Conservation (phyloP, 345 rosid genomes). For the Populus tremula region DNA sequence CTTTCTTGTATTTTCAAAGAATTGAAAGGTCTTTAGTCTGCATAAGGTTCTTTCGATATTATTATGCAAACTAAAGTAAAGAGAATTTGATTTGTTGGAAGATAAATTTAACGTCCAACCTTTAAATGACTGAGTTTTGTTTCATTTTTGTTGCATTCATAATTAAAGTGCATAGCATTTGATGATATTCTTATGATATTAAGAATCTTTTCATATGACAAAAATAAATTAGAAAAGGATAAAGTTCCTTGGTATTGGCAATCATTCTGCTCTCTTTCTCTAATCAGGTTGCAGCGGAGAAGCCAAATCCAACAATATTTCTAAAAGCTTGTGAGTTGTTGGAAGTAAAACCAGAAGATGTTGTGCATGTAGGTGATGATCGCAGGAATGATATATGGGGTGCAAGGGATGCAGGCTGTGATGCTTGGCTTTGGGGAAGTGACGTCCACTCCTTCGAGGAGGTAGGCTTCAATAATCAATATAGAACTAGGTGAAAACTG, state of each 20-base stretch:
- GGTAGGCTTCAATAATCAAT: constrained; percentile 35
- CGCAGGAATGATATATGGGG: constrained; percentile 99
- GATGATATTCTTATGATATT: not conserved
- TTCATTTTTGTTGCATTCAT: not conserved
- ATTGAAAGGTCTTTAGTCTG: not conserved
- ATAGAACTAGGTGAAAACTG: not conserved
- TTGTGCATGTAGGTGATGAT: constrained; percentile 95
- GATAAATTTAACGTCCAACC: not conserved
- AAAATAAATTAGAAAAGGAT: not conserved
- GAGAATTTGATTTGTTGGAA: not conserved
- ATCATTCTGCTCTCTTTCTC: constrained; percentile 10
- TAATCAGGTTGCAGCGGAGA: constrained; percentile 86
- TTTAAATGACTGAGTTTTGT: not conserved
- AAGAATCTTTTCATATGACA: not conserved
- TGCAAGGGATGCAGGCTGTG: constrained; percentile 96
- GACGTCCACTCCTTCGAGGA: constrained; percentile 85
- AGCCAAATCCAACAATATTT: constrained; percentile 95
- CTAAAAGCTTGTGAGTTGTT: constrained; percentile 85
- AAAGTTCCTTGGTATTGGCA: not conserved
- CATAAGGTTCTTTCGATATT: not conserved
- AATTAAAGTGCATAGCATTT: not conserved
- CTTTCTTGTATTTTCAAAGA: not conserved
- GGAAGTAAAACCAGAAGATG: constrained; percentile 87
- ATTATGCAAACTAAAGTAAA: not conserved
- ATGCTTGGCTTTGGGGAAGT: constrained; percentile 99